Evolutionary conservation across 345 rosid genomes (phyloP), one percentile per base, ranked within the genome.

Genomic region (Eucalyptus polyanthemos): DNA sequence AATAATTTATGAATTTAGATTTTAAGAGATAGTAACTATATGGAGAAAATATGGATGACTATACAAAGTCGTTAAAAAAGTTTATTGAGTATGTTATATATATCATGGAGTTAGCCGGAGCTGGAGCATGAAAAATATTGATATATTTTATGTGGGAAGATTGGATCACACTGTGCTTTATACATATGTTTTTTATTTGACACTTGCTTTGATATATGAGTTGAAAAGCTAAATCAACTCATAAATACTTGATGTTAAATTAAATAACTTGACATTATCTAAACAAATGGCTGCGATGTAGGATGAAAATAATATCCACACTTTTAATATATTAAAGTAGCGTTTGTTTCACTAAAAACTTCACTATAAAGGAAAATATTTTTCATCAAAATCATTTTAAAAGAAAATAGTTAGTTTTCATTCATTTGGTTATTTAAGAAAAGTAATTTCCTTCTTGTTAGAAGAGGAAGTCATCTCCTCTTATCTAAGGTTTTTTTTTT

Each of bases 241-340:
- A 56, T 56, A 56, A 56, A 24, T 56, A 56, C 27, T 56, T 22
- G 62, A 24, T 56, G 29, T 56, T 56, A 24, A 54, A 54, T 54
- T 21, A 54, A 56, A 56, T 56, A 56, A 22, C 62, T 17, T 51
- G 56, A 51, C 0, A 0, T 17, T 25, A 58, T 58, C 11, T 2
- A 58, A 58, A 58, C 29, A 25, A 58, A 25, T 0, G 0, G 65
- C 2, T 5, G 2, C 0, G 1, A 4, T 5, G 14, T 25, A 25
- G 65, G 65, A 58, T 3, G 0, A 58, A 58, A 58, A 58, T 58
- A 58, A 24, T 24, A 56, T 56, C 5, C 65, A 58, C 29, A 11
- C 65, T 58, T 58, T 58, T 25, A 58, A 24, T 58, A 25, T 5
- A n/a, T 11, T 58, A 58, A 58, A 11, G 7, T 11, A 25, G 14